Conservation (phyloP, 495 filamentous ascomycete species). For the Penicillium ucsense region DNA sequence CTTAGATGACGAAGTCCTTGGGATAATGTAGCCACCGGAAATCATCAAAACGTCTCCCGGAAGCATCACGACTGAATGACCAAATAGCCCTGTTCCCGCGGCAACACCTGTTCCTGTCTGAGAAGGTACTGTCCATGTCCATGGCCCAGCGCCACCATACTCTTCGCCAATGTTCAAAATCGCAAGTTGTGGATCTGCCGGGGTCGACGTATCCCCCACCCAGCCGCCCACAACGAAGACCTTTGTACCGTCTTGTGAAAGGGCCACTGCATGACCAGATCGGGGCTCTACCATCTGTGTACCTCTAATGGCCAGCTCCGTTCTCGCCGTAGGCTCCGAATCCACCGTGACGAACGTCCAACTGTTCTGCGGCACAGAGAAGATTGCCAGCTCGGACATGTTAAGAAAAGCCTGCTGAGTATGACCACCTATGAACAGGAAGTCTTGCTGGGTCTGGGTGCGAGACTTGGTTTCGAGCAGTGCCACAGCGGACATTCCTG, state of each 20-base stretch:
- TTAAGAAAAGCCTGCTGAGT: constrained; percentile 79
- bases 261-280: constrained; percentile 76
- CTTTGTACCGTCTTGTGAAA: constrained; percentile 64
- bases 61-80: constrained; percentile 76
- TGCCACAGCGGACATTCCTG: constrained; percentile 75
- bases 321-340: constrained; percentile 27
- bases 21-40: constrained; percentile 68
- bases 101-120: constrained; percentile 24
- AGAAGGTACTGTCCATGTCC: constrained; percentile 64
- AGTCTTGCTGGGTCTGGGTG: constrained; percentile 53
- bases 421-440: constrained; percentile 79
- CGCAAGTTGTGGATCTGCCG: constrained; percentile 72
- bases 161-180: constrained; percentile 61
- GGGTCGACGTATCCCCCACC: constrained; percentile 67
- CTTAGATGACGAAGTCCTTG: constrained; percentile 32
- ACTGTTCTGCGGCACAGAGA: constrained; percentile 72
- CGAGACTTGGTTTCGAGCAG: constrained; percentile 53
- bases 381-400: constrained; percentile 83
- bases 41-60: constrained; percentile 87
- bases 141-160: constrained; percentile 56
- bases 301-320: constrained; percentile 40
- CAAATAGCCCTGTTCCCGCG: constrained; percentile 58
- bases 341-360: constrained; percentile 71
- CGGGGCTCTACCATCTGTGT: constrained; percentile 52
- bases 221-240: constrained; percentile 80